These are phyloP conservation scores for Laguncularia racemosa DNA, from an alignment of 345 rosid species.

Conservation along the genomic window DNA sequence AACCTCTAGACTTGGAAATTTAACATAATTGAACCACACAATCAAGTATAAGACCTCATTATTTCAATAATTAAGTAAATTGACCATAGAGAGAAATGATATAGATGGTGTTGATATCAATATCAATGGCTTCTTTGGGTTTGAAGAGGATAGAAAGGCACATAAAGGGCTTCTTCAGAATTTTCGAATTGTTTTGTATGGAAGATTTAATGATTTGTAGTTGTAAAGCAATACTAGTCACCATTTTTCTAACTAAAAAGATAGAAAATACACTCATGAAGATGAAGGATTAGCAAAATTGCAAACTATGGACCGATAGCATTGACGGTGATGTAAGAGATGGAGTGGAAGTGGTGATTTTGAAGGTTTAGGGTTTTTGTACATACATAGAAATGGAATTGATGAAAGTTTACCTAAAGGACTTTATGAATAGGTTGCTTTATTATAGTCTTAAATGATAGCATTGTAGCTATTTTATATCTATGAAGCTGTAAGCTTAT, in stretches of 20 bases:
- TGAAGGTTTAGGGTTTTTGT: no score
- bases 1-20: no score
- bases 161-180: slow-evolving; percentile 44
- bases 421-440: no score
- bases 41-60: background rate
- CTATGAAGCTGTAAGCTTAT: no score
- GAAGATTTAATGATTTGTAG: slow-evolving; percentile 48
- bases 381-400: no score
- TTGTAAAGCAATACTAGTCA: slow-evolving; percentile 55
- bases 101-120: slow-evolving; percentile 58
- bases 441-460: no score
- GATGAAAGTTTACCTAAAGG: no score
- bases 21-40: background rate
- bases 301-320: no score
- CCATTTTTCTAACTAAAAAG: slow-evolving; percentile 37
- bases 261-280: no score
- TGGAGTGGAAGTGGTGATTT: background rate
- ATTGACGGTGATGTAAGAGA: no score
- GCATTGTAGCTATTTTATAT: no score
- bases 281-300: no score
- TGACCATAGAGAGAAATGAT: slow-evolving; percentile 51
- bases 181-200: slow-evolving; percentile 43
- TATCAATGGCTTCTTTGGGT: slow-evolving; percentile 64
- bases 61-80: background rate
- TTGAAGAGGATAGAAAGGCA: slow-evolving; percentile 50